Conservation (phyloP, 202 grass and related monocot genomes). For the Carex sylvatica region DNA sequence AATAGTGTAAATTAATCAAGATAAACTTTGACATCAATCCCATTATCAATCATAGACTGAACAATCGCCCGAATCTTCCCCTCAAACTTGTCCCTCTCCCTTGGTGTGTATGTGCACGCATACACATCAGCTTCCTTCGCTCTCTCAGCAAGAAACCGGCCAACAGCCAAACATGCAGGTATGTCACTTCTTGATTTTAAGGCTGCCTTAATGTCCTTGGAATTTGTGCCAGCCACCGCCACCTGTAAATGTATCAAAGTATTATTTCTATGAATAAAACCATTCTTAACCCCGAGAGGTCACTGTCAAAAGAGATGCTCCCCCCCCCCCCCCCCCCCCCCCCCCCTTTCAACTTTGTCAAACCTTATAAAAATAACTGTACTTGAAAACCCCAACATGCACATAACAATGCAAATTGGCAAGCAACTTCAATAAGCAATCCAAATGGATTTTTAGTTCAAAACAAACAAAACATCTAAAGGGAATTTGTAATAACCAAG, state of each 20-base stretch:
- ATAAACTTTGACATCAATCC: constrained; percentile 92
- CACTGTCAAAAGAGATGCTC: not conserved
- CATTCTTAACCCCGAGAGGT: not conserved
- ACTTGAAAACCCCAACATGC: not conserved
- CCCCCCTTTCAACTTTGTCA: not conserved
- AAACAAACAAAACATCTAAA: not conserved
- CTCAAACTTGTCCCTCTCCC: constrained; percentile 79
- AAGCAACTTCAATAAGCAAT: not conserved
- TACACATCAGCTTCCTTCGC: constrained; percentile 85
- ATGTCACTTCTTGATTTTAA: constrained; percentile 69
- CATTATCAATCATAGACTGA: constrained; percentile 80
- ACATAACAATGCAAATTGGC: not conserved
- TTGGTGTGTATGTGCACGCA: constrained; percentile 72
- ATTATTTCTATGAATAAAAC: not conserved
- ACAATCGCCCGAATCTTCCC: constrained; percentile 86
- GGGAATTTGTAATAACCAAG: not conserved
- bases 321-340: too few relatives aligned
- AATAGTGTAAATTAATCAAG: constrained; percentile 53
- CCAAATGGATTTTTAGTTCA: not conserved
- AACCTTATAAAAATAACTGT: not conserved
- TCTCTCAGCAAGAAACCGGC: constrained; percentile 69
- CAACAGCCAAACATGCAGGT: constrained; percentile 73
- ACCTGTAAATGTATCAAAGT: constrained; percentile 25
- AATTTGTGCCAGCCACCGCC: constrained; percentile 77
- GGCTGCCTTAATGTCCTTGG: constrained; percentile 78